A percentile compares a stretch with the other conserved stretches of the same genome.
Evolutionary conservation across 129 eudicot genomes (phyloP).

Genomic region (Heracleum sosnowskyi): DNA sequence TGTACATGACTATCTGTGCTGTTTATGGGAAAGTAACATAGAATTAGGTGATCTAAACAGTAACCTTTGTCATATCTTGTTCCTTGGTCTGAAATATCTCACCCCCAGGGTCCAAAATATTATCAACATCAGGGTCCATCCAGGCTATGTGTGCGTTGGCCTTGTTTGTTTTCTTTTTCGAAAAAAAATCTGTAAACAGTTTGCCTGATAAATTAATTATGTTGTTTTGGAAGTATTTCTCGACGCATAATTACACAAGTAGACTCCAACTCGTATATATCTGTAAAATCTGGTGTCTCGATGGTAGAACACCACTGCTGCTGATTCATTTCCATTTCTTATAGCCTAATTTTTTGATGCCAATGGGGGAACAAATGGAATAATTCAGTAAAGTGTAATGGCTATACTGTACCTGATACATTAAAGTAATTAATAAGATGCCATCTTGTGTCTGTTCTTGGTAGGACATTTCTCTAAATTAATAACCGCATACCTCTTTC

Average conservation of each 20-base stretch:
- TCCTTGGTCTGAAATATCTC: neutral
- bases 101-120: neutral
- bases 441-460: slow-evolving; percentile 2
- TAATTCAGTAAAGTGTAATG: neutral
- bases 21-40: neutral
- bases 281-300: neutral
- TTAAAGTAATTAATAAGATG: neutral
- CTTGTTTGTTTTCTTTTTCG: neutral
- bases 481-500: neutral
- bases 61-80: slow-evolving; percentile 4
- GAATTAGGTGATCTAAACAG: neutral
- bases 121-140: slow-evolving; percentile 3
- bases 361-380: neutral
- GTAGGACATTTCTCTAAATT: neutral
- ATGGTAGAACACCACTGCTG: neutral
- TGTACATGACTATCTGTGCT: neutral
- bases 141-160: slow-evolving; percentile 5
- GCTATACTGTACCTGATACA: neutral
- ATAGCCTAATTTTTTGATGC: neutral
- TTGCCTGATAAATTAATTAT: neutral
- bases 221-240: neutral
- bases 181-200: neutral
- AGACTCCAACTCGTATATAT: neutral
- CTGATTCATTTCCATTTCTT: neutral
- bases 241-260: neutral